Conservation (phyloP, 2,329 filamentous ascomycete genomes). For the Epichloe scottii region DNA sequence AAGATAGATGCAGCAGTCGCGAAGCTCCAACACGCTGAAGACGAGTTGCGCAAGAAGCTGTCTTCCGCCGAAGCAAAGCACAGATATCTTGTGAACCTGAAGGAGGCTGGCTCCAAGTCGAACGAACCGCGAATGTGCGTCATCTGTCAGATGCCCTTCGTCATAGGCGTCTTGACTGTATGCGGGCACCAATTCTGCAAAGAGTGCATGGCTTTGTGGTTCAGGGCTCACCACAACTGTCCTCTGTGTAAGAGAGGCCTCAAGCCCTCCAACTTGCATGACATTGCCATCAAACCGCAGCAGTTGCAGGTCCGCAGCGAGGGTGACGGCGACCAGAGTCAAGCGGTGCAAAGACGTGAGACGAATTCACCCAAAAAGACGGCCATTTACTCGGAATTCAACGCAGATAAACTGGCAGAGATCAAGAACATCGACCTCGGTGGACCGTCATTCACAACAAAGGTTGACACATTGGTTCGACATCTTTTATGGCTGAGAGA, state of each 20-base stretch:
- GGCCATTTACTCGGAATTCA: slow-evolving; percentile 68
- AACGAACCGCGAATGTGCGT: slow-evolving; percentile 62
- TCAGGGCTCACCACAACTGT: slow-evolving; percentile 59
- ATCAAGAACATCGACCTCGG: slow-evolving; percentile 73
- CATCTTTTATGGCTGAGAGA: slow-evolving; percentile 79
- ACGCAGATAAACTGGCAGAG: slow-evolving; percentile 55
- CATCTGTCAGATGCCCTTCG: slow-evolving; percentile 71
- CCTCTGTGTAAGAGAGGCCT: slow-evolving; percentile 72
- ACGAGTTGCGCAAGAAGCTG: slow-evolving; percentile 43
- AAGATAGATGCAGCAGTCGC: slow-evolving; percentile 36
- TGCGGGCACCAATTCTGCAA: slow-evolving; percentile 92
- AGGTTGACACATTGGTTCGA: slow-evolving; percentile 70
- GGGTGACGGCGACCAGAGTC: slow-evolving; percentile 5
- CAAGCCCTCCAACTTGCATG: slow-evolving; percentile 56
- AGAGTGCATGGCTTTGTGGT: slow-evolving; percentile 75
- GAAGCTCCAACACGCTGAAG: slow-evolving; percentile 18
- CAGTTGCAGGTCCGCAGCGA: slow-evolving; percentile 51
- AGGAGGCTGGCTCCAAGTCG: slow-evolving; percentile 46
- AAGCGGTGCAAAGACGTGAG: slow-evolving; percentile 8
- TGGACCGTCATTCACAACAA: slow-evolving; percentile 69
- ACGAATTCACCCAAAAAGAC: slow-evolving; percentile 19
- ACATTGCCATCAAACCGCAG: slow-evolving; percentile 72
- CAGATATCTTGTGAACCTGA: slow-evolving; percentile 52
- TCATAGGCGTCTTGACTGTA: slow-evolving; percentile 67
- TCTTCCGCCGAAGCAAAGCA: slow-evolving; percentile 57